These are phyloP conservation scores for Croton setiger DNA, from an alignment of 441 rosid species.

Conservation along the genomic window DNA sequence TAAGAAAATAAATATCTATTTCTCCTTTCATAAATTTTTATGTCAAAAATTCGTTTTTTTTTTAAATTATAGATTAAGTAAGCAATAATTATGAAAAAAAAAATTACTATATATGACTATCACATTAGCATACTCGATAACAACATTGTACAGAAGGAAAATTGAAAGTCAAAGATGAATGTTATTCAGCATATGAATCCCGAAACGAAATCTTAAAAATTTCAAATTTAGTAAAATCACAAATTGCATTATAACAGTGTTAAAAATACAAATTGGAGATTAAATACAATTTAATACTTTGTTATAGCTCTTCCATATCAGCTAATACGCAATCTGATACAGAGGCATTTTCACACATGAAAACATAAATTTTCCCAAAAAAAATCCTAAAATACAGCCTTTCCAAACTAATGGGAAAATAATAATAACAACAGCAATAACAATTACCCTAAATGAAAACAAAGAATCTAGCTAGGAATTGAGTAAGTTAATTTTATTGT, in stretches of 20 bases:
- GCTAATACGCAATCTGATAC: too few relatives aligned
- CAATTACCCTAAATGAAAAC: not conserved
- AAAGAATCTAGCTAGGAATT: not conserved
- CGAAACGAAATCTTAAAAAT: not conserved
- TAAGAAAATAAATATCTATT: too few relatives aligned
- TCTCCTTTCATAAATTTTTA: too few relatives aligned
- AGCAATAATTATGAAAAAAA: too few relatives aligned
- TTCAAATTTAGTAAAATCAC: not conserved
- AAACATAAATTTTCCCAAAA: slow-evolving; percentile 5
- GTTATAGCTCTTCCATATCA: too few relatives aligned
- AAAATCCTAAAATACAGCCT: not conserved
- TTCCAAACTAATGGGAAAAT: slow-evolving; percentile 7
- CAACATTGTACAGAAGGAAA: not conserved
- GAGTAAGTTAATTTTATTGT: not conserved
- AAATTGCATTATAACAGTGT: not conserved
- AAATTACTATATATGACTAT: too few relatives aligned
- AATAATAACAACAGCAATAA: not conserved
- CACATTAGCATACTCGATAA: too few relatives aligned
- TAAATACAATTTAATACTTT: too few relatives aligned
- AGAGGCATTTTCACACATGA: not conserved
- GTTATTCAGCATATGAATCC: not conserved
- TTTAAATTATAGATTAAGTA: too few relatives aligned
- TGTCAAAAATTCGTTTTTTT: too few relatives aligned
- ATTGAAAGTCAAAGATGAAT: not conserved
- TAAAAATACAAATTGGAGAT: not conserved